Base-by-base conservation (phyloP, 306 rosid genomes). In the Vigna hirtella region DNA sequence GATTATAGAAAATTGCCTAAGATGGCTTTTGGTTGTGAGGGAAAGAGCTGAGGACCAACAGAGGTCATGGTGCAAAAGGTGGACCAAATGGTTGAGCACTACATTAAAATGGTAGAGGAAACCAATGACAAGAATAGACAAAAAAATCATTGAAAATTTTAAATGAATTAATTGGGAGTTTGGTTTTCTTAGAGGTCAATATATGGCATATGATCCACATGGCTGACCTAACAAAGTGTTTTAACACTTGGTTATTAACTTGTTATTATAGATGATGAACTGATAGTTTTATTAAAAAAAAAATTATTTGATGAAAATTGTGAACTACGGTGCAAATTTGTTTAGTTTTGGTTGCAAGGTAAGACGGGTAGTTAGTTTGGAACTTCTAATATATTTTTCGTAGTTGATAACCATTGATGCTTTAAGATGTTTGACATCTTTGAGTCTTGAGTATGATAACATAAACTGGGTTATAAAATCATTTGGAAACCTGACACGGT, bases 141-240 rank as follows among this genome's bases (percentile, higher is more conserved):
- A 68, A 68, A 30, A 69, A 66, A 66, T 5, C 6, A 15, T 40
- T 57, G 17, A 55, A 72, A 72, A 74, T 24, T 43, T 11, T 58
- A n/a, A 5, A 73, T 28, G 24, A 42, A 40, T 73, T 73, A 20
- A 15, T 73, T 73, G 69, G n/a, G 48, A 45, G 28, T 73, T 73
- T 74, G 57, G 79, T 62, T 59, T 45, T 8, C 17, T 24, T 28
- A 51, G 2, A 42, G 43, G 30, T 32, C 13, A 57, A 74, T 58
- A 15, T 4, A 16, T 16, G 5, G 10, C 12, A 16, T 24, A 22
- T 38, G 43, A 58, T 45, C 14, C 47, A 10, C 45, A 10, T 74
- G n/a, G 58, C 32, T 10, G 13, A 58, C 9, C 18, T 0, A 2
- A 55, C n/a, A 20, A 34, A 4, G 40, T 14, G 26, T 16, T 40